Evolutionary conservation across 768 basidiomycete genomes (phyloP).

Genomic region (Dacryopinax spathularia): DNA sequence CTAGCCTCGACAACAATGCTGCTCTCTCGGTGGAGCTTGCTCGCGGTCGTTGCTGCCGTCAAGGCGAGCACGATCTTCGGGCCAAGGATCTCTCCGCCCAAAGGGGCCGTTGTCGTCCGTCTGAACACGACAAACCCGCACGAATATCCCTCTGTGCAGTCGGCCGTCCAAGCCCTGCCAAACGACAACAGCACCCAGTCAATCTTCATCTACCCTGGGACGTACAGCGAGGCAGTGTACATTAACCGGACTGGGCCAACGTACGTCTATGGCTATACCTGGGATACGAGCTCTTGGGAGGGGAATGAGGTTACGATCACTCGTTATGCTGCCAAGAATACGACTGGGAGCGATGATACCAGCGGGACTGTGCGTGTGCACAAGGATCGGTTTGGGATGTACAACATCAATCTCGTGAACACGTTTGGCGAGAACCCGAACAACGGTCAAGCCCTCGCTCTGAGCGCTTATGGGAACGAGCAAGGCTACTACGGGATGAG

Average conservation of each 20-base stretch:
- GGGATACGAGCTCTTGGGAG: constrained; percentile 4
- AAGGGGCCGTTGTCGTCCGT: constrained; percentile 32
- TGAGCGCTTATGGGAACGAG: constrained; percentile 1
- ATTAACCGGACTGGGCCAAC: constrained; percentile 33
- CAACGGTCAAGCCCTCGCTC: background rate
- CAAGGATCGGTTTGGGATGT: constrained; percentile 9
- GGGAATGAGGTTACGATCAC: constrained; percentile 10
- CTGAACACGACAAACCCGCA: constrained; percentile 28
- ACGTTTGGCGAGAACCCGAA: constrained; percentile 1
- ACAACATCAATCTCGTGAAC: constrained; percentile 12
- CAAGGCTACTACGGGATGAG: background rate
- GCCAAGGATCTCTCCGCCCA: constrained; percentile 30
- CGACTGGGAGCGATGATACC: constrained; percentile 10
- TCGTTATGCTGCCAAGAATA: constrained; percentile 5
- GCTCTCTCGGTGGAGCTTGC: background rate
- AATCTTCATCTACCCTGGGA: constrained; percentile 38
- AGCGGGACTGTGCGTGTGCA: constrained; percentile 11
- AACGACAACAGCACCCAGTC: constrained; percentile 27
- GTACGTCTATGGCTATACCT: constrained; percentile 12
- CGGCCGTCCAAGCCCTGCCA: constrained; percentile 32
- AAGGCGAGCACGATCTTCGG: constrained; percentile 12
- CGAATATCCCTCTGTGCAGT: constrained; percentile 29
- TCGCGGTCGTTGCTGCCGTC: background rate
- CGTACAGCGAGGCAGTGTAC: constrained; percentile 33
- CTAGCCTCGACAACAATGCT: background rate